Evolutionary conservation across 805 yeast species (phyloP), one percentile per base, ranked within the genome.

Genomic region (Yarrowia keelungensis): DNA sequence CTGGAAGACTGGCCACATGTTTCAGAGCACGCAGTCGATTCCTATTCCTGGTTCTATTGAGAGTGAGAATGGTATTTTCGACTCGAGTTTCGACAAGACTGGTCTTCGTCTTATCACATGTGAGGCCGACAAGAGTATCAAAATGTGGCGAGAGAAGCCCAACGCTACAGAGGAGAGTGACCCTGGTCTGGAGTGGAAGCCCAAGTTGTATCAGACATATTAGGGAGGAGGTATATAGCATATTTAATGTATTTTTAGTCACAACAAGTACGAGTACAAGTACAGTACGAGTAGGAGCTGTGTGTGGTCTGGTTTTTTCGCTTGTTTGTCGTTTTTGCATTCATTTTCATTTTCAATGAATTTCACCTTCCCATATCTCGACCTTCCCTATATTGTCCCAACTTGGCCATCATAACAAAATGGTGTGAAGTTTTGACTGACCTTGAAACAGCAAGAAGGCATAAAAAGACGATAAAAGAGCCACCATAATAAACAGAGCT

Each of bases 71-170:
- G 89, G 96, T 9, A 85, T 94, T 7, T 81, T 88, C 71, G 83
- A 92, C 10, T 85, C 92, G 47, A 76, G 86, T 1, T 92, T 92
- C 76, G 98, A 95, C 76, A 80, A 82, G 76, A 87, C 92, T 70
- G 97, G 98, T 0, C 78, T 87, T 73, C 83, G 97, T 58, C 79
- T 95, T 69, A 83, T 95, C 22, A 91, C 97, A 1, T 92, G 97
- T 61, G 97, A 91, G 73, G 87, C 91, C n/a, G 98, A 94, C 78
- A 93, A 93, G 69, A 83, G 86, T 72, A 81, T 88, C 62, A 86
- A 87, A 73, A 75, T 88, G 14, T 88, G 91, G 90, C 78, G 79
- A 38, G 80, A 79, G 61, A 78, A 77, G 61, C 76, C 78, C n/a
- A 78, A 76, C 12, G 79, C 80, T 10, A 80, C 80, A 1, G 76